phyloP scores from a whole-genome alignment of 768 basidiomycete species.

The Termitomyces sp. region DNA sequence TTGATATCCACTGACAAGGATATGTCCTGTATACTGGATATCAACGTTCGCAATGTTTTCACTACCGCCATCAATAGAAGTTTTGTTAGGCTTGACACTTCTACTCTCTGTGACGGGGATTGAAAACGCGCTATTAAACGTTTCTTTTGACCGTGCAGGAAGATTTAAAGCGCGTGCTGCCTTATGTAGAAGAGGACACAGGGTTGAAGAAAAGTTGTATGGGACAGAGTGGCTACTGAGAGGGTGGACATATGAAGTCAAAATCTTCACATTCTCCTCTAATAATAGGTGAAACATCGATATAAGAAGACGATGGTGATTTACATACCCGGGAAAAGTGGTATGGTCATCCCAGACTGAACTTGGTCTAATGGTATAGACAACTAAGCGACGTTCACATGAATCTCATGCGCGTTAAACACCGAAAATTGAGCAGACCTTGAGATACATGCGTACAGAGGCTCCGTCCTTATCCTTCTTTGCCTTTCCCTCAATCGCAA shows the following conservation, averaged over 20 bases:
- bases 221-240: conserved; percentile 65
- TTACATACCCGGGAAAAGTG: conserved; percentile 64
- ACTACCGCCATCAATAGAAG: conserved; percentile 18
- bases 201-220: conserved; percentile 64
- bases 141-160: conserved; percentile 51
- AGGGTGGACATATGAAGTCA: conserved; percentile 71
- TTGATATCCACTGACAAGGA: conserved; percentile 71
- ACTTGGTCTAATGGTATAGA: conserved; percentile 62
- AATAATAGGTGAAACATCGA: not conserved
- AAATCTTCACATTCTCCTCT: conserved; percentile 80
- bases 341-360: conserved; percentile 60
- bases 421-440: conserved; percentile 35
- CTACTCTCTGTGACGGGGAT: conserved; percentile 23
- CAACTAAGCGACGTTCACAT: conserved; percentile 33
- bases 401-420: not conserved
- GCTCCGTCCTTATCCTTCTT: conserved; percentile 62
- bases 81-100: conserved; percentile 29
- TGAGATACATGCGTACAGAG: conserved; percentile 70
- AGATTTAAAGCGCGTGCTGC: conserved; percentile 67
- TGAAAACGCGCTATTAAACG: conserved; percentile 55
- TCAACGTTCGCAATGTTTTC: conserved; percentile 45
- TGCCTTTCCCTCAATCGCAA: conserved; percentile 70
- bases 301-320: not conserved
- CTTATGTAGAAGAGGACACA: conserved; percentile 58
- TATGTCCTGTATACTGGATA: conserved; percentile 63